A percentile compares a stretch with the other conserved stretches of the same genome.
These are phyloP conservation scores for Paramyrothecium sp. DNA, from an alignment of 2,329 filamentous ascomycete genomes.

Conservation along the genomic window DNA sequence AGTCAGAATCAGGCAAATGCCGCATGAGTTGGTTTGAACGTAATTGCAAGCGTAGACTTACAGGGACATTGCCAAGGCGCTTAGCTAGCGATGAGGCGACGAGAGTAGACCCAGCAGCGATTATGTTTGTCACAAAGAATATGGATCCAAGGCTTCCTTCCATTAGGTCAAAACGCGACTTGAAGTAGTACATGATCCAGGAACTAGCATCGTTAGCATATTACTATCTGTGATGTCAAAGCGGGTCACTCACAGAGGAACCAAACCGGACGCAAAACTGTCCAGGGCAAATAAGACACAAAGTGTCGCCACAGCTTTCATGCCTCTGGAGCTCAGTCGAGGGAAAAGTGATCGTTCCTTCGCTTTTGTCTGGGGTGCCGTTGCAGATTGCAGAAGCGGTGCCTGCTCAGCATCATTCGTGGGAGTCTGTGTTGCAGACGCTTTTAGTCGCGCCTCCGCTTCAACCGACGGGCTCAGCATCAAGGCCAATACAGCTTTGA, in stretches of 20 bases:
- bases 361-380: background rate
- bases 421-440: background rate
- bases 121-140: slow-evolving; percentile 52
- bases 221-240: background rate
- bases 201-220: slow-evolving; percentile 40
- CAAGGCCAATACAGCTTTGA: slow-evolving; percentile 55
- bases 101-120: slow-evolving; percentile 50
- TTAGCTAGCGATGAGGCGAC: slow-evolving; percentile 53
- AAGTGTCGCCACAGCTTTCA: slow-evolving; percentile 55
- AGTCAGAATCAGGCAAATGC: too few relatives aligned
- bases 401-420: slow-evolving; percentile 13
- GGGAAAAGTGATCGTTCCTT: slow-evolving; percentile 39
- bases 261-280: slow-evolving; percentile 68
- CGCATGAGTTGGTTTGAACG: too few relatives aligned
- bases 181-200: slow-evolving; percentile 59
- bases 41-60: too few relatives aligned
- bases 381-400: slow-evolving; percentile 20
- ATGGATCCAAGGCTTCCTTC: slow-evolving; percentile 51
- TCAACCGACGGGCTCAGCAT: slow-evolving; percentile 47
- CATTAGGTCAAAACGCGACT: slow-evolving; percentile 43
- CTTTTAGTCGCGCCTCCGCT: slow-evolving; percentile 18
- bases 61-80: slow-evolving; percentile 61
- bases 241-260: slow-evolving; percentile 50
- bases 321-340: slow-evolving; percentile 55
- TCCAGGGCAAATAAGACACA: slow-evolving; percentile 69